Base-by-base conservation (phyloP, 2,329 filamentous ascomycete species). In the Fusarium verrucosum region DNA sequence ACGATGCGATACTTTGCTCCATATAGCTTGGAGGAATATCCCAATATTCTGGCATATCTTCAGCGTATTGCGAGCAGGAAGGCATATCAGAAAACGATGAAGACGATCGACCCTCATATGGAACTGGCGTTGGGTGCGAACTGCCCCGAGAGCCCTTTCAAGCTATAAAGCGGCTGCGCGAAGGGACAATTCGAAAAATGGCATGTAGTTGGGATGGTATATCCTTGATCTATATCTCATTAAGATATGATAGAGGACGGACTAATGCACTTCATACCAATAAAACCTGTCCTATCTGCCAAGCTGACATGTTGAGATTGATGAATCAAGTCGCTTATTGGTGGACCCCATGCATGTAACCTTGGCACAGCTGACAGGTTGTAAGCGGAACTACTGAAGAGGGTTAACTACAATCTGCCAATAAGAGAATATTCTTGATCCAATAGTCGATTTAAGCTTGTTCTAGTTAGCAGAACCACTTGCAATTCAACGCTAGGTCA, bases 1-100 rank as follows among this genome's bases (percentile, higher is more conserved):
- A 90, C 87, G 3, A 82, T 86, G 80, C 78, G 88, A 16, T 77
- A 79, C 44, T 89, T 85, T 63, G 74, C 74, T 22, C 78, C 79
- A 2, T 77, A 76, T 40, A 76, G 79, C 45, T 62, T 87, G 44
- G 64, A 58, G 3, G 72, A 67, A 1, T 83, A 83, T 62, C 63
- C 72, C 2, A 77, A 78, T 42, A 76, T 87, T 7, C 44, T 85
- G 28, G 66, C 59, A 1, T 87, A 82, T 59, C 68, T 87, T 26
- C 53, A 77, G 65, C 74, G 83, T 5, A 70, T 85, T 10, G 75
- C 75, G 0, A 58, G 71, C 50, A 74, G 85, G 25, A 77, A 80
- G 20, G 82, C 74, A 1, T 87, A 85, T 62, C 73, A 72, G 65
- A 74, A 68, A 41, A 82, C 84, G 0, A 81, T 82, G 77, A 68